Evolutionary conservation across 345 rosid genomes (phyloP).

Genomic region (Raphanus sativus): DNA sequence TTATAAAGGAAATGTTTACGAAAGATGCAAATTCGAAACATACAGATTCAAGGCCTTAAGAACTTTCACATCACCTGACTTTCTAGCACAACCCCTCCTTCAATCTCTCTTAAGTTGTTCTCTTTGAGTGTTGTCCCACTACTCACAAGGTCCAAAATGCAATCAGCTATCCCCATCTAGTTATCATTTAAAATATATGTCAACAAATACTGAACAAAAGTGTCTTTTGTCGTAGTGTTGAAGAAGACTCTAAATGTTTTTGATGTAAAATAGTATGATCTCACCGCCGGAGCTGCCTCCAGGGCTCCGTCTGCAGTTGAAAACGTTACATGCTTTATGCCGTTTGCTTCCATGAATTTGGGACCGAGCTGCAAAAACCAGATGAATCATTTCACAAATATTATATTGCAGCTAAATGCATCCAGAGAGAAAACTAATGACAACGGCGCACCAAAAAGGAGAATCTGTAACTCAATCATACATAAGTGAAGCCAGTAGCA

Average conservation of each 20-base stretch:
- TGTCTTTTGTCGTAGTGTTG: not conserved
- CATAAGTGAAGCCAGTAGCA: slow-evolving; percentile 88
- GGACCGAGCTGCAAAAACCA: slow-evolving; percentile 72
- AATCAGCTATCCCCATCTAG: slow-evolving; percentile 99
- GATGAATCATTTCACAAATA: slow-evolving; percentile 20
- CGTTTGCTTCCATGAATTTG: slow-evolving; percentile 80
- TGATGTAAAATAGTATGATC: slow-evolving; percentile 25
- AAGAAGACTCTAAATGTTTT: not conserved
- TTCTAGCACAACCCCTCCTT: slow-evolving; percentile 84
- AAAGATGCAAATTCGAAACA: not conserved
- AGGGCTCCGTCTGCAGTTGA: slow-evolving; percentile 97
- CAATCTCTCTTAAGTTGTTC: slow-evolving; percentile 93
- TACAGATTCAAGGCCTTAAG: not conserved
- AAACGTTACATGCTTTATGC: slow-evolving; percentile 75
- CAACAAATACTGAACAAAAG: slow-evolving; percentile 3
- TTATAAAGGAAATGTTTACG: not conserved
- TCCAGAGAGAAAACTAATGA: slow-evolving; percentile 1
- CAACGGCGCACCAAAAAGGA: slow-evolving; percentile 30
- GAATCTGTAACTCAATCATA: slow-evolving; percentile 47
- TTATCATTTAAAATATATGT: slow-evolving; percentile 22
- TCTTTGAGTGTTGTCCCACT: slow-evolving; percentile 92
- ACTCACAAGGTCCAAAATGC: slow-evolving; percentile 95
- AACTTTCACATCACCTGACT: slow-evolving; percentile 66
- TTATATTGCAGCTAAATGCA: slow-evolving; percentile 2
- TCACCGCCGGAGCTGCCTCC: slow-evolving; percentile 99